Evolutionary conservation across 768 basidiomycete genomes (phyloP), one percentile per base, ranked within the genome.

Genomic region (Serpula lacrymans): DNA sequence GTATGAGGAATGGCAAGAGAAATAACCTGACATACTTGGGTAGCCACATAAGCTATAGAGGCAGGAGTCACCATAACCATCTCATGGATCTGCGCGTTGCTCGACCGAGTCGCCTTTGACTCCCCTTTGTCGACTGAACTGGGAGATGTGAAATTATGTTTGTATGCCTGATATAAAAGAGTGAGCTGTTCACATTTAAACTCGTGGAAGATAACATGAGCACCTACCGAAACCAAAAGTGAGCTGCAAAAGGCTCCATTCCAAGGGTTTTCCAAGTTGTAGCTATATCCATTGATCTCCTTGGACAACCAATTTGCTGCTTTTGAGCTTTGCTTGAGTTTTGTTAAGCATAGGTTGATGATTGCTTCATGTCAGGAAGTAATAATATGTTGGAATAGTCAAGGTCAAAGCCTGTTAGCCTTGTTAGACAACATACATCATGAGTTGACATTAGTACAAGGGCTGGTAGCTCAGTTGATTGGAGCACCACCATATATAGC

Each of bases 81-180:
- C 3, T 39, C 46, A 20, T 47, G 49, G n/a, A 44, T 47, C 6
- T 26, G 16, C 2, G 45, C 44, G 39, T 49, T 49, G 7, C 48
- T 34, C 5, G 38, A 52, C 5, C 39, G 41, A 3, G 49, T 53
- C 7, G 46, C 49, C n/a, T 36, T 41, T 6, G 43, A 21, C 29
- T 52, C 54, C 22, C n/a, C n/a, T 38, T 51, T 51, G 9, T 58
- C 48, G 3, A 57, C 55, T 8, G 55, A 57, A 30, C 57, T 59
- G 1, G 59, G 57, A 1, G 52, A 58, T 2, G 53, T 60, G 24
- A 60, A 60, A 13, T 58, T 42, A 34, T 56, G 51, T 25, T 52
- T 57, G 24, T 38, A 57, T 1, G 52, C 56, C 58, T 60, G 29
- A 25, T n/a, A 18, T 6, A 20, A n/a, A n/a, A n/a, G n/a, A n/a